Percentiles rank a stretch among this genome's conserved stretches.
Evolutionary conservation across 2,329 filamentous ascomycete species (phyloP).

Genomic region (Trichoderma sp.): DNA sequence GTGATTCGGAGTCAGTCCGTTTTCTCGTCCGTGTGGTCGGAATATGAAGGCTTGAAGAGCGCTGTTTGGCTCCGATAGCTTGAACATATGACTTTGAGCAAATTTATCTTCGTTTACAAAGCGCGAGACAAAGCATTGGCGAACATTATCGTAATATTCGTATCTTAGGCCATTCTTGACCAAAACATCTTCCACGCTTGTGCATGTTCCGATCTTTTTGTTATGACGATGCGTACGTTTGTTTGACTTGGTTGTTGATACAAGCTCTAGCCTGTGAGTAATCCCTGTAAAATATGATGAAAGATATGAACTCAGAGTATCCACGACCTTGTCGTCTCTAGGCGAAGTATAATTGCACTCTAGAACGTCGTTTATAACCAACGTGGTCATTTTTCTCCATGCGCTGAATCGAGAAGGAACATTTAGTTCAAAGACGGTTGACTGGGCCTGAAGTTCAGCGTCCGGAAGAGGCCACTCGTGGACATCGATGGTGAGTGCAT

Average conservation of each 20-base stretch:
- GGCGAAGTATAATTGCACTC: neutral
- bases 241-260: neutral
- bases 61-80: neutral
- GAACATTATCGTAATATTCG: neutral
- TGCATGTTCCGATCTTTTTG: neutral
- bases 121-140: neutral
- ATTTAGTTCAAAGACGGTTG: slow-evolving; percentile 52
- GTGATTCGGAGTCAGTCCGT: neutral
- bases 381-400: neutral
- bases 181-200: neutral
- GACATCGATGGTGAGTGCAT: slow-evolving; percentile 44
- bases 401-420: slow-evolving; percentile 32
- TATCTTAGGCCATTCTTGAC: neutral
- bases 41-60: neutral
- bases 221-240: neutral
- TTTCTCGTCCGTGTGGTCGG: neutral
- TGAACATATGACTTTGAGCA: neutral
- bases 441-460: slow-evolving; percentile 31
- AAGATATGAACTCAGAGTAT: rapidly evolving
- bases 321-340: neutral
- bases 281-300: neutral
- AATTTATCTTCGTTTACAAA: neutral
- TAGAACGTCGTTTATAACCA: neutral
- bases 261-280: neutral
- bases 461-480: slow-evolving; percentile 56